Evolutionary conservation across 164 flowering plant genomes (phyloP).

Genomic region (Vitis amurensis): DNA sequence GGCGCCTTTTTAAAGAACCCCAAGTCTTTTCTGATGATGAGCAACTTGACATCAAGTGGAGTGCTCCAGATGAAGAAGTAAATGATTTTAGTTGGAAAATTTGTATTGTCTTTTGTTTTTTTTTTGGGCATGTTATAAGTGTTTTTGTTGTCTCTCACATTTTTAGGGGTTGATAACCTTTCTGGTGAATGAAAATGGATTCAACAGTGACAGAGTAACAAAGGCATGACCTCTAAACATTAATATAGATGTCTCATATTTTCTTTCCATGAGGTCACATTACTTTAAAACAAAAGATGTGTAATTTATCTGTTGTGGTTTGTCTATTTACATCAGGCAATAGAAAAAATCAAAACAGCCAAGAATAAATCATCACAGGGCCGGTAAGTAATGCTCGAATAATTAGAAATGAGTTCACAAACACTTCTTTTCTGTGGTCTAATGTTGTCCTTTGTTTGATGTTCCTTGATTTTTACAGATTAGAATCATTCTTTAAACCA

Average conservation of each 20-base stretch:
- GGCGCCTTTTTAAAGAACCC: slow-evolving; percentile 87
- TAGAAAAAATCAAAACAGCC: slow-evolving; percentile 92
- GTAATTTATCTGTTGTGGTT: neutral
- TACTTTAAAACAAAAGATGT: neutral
- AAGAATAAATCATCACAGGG: slow-evolving; percentile 90
- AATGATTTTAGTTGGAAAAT: neutral
- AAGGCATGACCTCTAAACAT: slow-evolving; percentile 51
- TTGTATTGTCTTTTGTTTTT: slow-evolving; percentile 1
- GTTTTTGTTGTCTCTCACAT: neutral
- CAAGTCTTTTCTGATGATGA: slow-evolving; percentile 47
- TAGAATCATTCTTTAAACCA: slow-evolving; percentile 93
- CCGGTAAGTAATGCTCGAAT: slow-evolving; percentile 49
- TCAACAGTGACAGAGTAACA: slow-evolving; percentile 81
- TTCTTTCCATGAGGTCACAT: neutral
- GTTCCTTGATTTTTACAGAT: slow-evolving; percentile 37
- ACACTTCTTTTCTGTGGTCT: neutral
- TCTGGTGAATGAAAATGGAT: slow-evolving; percentile 86
- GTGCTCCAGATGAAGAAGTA: slow-evolving; percentile 90
- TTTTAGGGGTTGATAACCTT: slow-evolving; percentile 68
- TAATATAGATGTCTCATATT: neutral
- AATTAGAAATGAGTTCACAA: slow-evolving; percentile 2
- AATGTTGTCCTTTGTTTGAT: slow-evolving; percentile 3
- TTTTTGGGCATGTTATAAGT: neutral
- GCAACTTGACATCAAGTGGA: slow-evolving; percentile 77
- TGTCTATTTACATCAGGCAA: slow-evolving; percentile 50